Percentiles rank a stretch among this genome's conserved stretches.
Conservation (phyloP, 2,329 filamentous ascomycete species). For the Fusarium pseudograminearum region DNA sequence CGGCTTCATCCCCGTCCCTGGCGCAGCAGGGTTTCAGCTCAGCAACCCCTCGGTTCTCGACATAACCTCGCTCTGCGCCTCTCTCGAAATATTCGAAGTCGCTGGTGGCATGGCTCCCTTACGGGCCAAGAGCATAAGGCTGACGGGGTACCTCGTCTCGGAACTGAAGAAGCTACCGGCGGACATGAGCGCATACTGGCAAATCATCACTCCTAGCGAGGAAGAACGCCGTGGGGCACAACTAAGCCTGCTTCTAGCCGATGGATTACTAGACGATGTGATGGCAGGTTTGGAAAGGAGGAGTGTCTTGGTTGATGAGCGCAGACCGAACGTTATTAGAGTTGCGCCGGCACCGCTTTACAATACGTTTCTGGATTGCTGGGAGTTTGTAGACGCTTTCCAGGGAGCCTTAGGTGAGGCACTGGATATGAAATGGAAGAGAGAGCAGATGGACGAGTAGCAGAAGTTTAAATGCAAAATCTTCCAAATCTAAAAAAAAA, state of each 20-base stretch:
- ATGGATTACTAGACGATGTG: conserved; percentile 74
- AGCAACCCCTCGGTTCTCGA: conserved; percentile 81
- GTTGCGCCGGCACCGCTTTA: conserved; percentile 85
- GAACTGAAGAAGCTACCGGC: conserved; percentile 60
- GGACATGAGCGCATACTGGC: conserved; percentile 55
- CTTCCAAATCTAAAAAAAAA: not conserved
- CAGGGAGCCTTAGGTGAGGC: conserved; percentile 43
- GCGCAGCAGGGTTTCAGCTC: conserved; percentile 82
- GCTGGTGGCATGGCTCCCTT: conserved; percentile 71
- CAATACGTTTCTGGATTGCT: conserved; percentile 76
- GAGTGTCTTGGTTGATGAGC: conserved; percentile 81
- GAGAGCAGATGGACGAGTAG: conserved; percentile 31
- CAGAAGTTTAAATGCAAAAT: too few relatives aligned
- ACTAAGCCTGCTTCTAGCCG: conserved; percentile 75
- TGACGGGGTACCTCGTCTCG: conserved; percentile 80
- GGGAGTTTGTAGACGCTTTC: conserved; percentile 49
- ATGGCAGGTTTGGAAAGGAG: conserved; percentile 70
- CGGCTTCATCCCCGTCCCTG: conserved; percentile 77
- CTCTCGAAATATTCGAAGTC: conserved; percentile 68
- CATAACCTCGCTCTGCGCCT: conserved; percentile 75
- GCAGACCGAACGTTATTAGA: conserved; percentile 82
- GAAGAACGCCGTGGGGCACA: conserved; percentile 78
- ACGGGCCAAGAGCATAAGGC: conserved; percentile 64
- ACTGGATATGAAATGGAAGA: conserved; percentile 38
- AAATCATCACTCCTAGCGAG: conserved; percentile 74